Base-by-base conservation (phyloP, 768 basidiomycete species). In the Termitomyces sp. region DNA sequence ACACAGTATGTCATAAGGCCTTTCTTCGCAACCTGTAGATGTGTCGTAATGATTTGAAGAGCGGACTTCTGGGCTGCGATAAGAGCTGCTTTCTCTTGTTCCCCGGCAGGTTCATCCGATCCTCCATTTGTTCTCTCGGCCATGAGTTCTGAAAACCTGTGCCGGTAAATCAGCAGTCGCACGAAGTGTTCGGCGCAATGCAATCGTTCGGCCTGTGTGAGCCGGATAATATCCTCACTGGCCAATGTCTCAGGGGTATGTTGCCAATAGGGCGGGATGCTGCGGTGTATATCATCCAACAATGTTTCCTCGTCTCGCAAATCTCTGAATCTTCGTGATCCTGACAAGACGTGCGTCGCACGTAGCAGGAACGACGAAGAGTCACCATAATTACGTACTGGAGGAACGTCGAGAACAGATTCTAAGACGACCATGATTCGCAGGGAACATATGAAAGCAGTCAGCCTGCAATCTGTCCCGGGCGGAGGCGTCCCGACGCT, bases 1-100 rank as follows among this genome's bases (percentile, higher is more conserved):
- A 74, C 66, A 94, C 92, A 96, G 67, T 95, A 97, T 5, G 94
- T 95, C 93, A 97, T 95, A 66, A 95, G 65, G 61, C 93, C 85
- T 76, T 89, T 89, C 74, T 88, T 86, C 26, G 93, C 93, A 58
- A 95, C 85, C 62, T 92, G 86, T 62, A 93, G 77, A 71, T 95
- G 88, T 36, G 91, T 85, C 40, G 87, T 81, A 58, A 95, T 84
- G 61, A 96, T 89, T 66, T 89, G 84, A 63, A 95, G 66, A 18
- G 93, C 93, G 58, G 88, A 88, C 47, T 82, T 77, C 66, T 93
- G 89, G 5, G 90, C 88, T 36, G 85, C 79, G 5, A 82, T 75
- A 80, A 95, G 87, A 5, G 91, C 91, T 58, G 91, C 88, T 55
- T 80, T 79, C 72, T 97, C 94, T 26, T 80, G 78, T 23, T 92